phyloP scores from a whole-genome alignment of 768 basidiomycete species.

The Suillus subluteus region DNA sequence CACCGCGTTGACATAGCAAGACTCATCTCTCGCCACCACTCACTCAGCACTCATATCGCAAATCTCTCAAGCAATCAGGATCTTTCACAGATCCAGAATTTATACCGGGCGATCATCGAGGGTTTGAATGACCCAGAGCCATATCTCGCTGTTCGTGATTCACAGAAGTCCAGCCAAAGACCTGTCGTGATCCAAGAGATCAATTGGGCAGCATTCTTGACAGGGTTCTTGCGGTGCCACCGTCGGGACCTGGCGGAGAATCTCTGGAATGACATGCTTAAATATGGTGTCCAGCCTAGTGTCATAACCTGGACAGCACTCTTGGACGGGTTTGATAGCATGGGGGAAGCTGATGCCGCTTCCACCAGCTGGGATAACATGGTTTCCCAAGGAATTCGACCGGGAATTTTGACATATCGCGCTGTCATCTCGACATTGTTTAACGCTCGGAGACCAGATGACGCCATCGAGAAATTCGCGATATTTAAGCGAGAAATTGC shows the following conservation, averaged over 20 bases:
- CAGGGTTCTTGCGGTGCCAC: slow-evolving; percentile 60
- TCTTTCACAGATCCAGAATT: slow-evolving; percentile 38
- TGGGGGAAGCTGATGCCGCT: slow-evolving; percentile 55
- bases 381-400: slow-evolving; percentile 54
- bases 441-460: slow-evolving; percentile 49
- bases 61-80: slow-evolving; percentile 45
- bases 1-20: slow-evolving; percentile 54
- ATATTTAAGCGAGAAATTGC: slow-evolving; percentile 45
- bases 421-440: slow-evolving; percentile 70
- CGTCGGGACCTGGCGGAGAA: slow-evolving; percentile 59
- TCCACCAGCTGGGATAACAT: slow-evolving; percentile 68
- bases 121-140: slow-evolving; percentile 55
- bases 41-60: slow-evolving; percentile 53
- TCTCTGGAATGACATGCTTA: slow-evolving; percentile 70
- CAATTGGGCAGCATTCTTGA: slow-evolving; percentile 68
- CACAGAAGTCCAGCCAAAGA: slow-evolving; percentile 39
- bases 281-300: slow-evolving; percentile 52
- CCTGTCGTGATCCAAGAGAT: slow-evolving; percentile 57
- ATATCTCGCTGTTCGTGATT: slow-evolving; percentile 53
- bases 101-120: slow-evolving; percentile 55
- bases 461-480: slow-evolving; percentile 54
- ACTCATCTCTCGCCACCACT: slow-evolving; percentile 51
- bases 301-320: slow-evolving; percentile 72
- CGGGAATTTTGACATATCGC: slow-evolving; percentile 67
- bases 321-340: slow-evolving; percentile 61